These are phyloP conservation scores for Podospora anserina DNA, from an alignment of 495 filamentous ascomycete species.

Conservation along the genomic window DNA sequence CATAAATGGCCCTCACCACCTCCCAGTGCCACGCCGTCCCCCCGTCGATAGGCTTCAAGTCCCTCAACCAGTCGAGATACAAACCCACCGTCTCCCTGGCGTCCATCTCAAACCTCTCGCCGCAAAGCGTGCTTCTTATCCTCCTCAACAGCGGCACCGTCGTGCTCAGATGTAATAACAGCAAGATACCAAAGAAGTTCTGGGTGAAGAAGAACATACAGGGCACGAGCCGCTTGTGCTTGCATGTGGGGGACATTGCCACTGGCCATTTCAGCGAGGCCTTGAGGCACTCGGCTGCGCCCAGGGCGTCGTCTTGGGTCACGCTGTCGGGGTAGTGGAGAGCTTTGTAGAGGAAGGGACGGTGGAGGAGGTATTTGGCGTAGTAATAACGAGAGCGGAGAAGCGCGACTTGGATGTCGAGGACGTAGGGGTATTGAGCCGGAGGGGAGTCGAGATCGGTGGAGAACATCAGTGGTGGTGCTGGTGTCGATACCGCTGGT, in stretches of 20 bases:
- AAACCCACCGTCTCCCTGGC: conserved; percentile 45
- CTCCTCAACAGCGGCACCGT: conserved; percentile 46
- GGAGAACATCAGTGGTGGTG: conserved; percentile 45
- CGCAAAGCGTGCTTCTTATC: conserved; percentile 44
- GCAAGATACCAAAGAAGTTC: conserved; percentile 54
- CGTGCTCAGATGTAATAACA: conserved; percentile 51
- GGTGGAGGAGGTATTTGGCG: conserved; percentile 55
- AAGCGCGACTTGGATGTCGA: conserved; percentile 55
- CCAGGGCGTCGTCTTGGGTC: conserved; percentile 50
- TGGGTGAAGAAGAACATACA: conserved; percentile 59
- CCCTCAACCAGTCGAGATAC: conserved; percentile 55
- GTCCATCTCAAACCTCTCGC: conserved; percentile 46
- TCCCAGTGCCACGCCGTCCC: conserved; percentile 53
- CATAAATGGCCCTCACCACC: conserved; percentile 45
- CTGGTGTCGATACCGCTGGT: not conserved
- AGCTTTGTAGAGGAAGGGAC: conserved; percentile 61
- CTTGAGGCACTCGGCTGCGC: conserved; percentile 51
- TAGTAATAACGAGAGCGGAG: conserved; percentile 59
- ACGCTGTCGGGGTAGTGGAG: conserved; percentile 54
- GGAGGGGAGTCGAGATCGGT: conserved; percentile 46
- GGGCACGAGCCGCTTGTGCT: conserved; percentile 54
- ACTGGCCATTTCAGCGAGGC: conserved; percentile 55
- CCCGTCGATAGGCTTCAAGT: conserved; percentile 48
- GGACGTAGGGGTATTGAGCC: conserved; percentile 42
- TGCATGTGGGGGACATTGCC: conserved; percentile 53